Evolutionary conservation across 192 early-diverging fungal species (phyloP).

Genomic region (Dissophora ornata): DNA sequence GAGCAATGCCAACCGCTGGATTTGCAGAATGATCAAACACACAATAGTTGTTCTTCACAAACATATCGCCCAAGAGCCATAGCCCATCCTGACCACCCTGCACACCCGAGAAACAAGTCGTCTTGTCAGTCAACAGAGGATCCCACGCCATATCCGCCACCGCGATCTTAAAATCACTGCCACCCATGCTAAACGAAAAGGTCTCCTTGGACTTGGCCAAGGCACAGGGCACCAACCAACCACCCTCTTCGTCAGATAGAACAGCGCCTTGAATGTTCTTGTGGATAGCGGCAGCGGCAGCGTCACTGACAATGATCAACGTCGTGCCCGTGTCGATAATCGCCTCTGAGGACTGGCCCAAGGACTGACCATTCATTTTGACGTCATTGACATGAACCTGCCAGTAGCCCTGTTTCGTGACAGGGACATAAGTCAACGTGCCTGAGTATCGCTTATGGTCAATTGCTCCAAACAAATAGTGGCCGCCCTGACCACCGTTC

Average conservation of each 20-base stretch:
- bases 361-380: constrained; percentile 34
- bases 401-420: no score
- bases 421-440: no score
- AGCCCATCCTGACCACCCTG: constrained; percentile 25
- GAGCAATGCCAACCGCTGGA: constrained; percentile 66
- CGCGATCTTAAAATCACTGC: constrained; percentile 35
- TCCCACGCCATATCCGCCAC: constrained; percentile 33
- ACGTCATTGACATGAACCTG: constrained; percentile 42
- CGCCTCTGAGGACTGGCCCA: constrained; percentile 23
- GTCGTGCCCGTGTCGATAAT: constrained; percentile 61
- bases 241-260: background rate
- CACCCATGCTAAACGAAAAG: constrained; percentile 41
- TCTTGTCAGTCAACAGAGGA: background rate
- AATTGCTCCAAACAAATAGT: no score
- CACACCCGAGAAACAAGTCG: constrained; percentile 21
- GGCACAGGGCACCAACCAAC: constrained; percentile 7
- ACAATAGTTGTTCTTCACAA: constrained; percentile 71
- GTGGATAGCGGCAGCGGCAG: constrained; percentile 61
- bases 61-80: constrained; percentile 70
- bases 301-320: constrained; percentile 51
- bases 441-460: no score
- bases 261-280: background rate
- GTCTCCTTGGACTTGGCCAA: constrained; percentile 1
- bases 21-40: constrained; percentile 64
- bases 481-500: no score